A percentile compares a stretch with the other conserved stretches of the same genome.
phyloP scores from a whole-genome alignment of 441 rosid species.

The Dalechampia spathulata region DNA sequence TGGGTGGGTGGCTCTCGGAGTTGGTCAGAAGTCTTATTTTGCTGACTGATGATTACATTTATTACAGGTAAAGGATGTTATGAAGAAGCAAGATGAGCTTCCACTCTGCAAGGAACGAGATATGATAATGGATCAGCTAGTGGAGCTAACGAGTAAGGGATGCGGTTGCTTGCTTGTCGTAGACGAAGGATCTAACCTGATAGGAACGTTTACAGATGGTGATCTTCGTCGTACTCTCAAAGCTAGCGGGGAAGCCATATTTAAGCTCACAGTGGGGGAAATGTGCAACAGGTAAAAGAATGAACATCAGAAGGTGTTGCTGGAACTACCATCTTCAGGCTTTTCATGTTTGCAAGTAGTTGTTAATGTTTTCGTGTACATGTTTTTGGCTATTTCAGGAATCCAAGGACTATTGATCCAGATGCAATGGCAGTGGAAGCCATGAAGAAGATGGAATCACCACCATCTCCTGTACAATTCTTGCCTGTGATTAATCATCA shows the following conservation, averaged over 20 bases:
- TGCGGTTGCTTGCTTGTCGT: constrained; percentile 87
- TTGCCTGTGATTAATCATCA: constrained; percentile 60
- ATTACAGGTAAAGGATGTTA: constrained; percentile 75
- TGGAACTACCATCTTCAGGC: neutral
- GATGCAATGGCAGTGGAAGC: constrained; percentile 98
- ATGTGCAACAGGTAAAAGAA: constrained; percentile 77
- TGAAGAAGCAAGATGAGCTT: constrained; percentile 89
- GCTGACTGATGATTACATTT: neutral
- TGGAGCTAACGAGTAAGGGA: constrained; percentile 87
- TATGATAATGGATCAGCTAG: constrained; percentile 84
- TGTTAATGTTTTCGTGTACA: neutral
- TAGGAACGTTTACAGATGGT: constrained; percentile 93
- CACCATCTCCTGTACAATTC: constrained; percentile 92
- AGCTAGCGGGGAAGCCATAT: constrained; percentile 79
- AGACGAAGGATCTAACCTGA: constrained; percentile 51
- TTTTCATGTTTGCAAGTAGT: neutral
- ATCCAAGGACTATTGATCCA: constrained; percentile 70
- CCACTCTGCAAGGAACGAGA: constrained; percentile 86
- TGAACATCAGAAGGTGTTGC: neutral
- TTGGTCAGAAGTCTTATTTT: neutral
- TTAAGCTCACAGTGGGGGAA: constrained; percentile 85
- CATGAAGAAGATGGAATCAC: constrained; percentile 93
- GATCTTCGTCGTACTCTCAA: constrained; percentile 92
- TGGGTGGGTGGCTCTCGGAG: neutral
- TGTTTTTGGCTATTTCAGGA: constrained; percentile 35